These are phyloP conservation scores for Morella rubra DNA, from an alignment of 306 rosid genomes.

Conservation along the genomic window DNA sequence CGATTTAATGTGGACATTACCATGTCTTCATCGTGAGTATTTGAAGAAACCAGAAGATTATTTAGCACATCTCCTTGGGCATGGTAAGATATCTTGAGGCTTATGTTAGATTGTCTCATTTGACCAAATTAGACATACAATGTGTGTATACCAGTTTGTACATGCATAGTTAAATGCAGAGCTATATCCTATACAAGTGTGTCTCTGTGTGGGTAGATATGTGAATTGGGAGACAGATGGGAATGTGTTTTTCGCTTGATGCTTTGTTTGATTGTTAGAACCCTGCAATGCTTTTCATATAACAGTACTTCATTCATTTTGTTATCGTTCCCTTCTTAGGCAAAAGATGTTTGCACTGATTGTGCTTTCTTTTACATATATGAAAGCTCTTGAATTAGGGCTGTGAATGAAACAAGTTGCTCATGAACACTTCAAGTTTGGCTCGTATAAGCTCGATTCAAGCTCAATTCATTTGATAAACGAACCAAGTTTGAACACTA, in stretches of 20 bases:
- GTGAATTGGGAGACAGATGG: not conserved
- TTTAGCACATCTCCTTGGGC: conserved; percentile 94
- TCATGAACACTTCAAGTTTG: no score
- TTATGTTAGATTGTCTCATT: conserved; percentile 6
- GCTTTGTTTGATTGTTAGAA: not conserved
- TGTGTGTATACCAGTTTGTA: not conserved
- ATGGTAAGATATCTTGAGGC: conserved; percentile 57
- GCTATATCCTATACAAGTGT: not conserved
- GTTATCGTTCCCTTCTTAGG: not conserved
- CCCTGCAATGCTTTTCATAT: not conserved
- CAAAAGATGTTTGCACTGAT: not conserved
- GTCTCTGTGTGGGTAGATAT: not conserved
- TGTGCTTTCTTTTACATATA: conserved; percentile 1
- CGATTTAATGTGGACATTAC: conserved; percentile 80
- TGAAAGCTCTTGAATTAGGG: not conserved
- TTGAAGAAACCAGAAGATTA: conserved; percentile 90
- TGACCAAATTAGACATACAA: not conserved
- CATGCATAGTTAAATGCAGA: not conserved
- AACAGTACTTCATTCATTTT: not conserved
- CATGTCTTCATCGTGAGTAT: conserved; percentile 70
- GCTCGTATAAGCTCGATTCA: no score
- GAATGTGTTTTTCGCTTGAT: not conserved
- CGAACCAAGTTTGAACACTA: no score
- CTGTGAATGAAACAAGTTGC: no score
- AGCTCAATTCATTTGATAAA: no score